Evolutionary conservation across 805 yeast genomes (phyloP), one percentile per base, ranked within the genome.

Genomic region (Sugiyamaella floridensis): DNA sequence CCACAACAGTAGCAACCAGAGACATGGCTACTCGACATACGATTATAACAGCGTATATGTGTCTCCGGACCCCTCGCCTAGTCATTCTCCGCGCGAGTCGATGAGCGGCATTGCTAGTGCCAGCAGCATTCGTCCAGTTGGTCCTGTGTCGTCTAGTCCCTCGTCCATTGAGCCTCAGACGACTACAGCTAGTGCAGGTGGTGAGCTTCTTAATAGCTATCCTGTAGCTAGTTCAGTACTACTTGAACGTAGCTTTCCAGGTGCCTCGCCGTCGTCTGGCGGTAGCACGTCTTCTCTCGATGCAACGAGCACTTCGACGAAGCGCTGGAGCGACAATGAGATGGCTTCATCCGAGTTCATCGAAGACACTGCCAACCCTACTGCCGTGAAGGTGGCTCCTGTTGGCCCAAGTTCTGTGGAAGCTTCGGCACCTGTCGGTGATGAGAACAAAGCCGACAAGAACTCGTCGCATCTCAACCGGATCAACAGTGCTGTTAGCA

Each of bases 1-100:
- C 1, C 93, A 86, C 68, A 83, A 85, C 63, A 83, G 84, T 40
- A 79, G 79, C 10, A 44, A 50, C 48, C 55, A 58, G 22, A 54
- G 62, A 26, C 59, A 53, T 20, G 58, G 51, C 22, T 62, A 58
- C 46, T 51, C 51, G 20, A 56, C 59, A n/a, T 62, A 62, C 52
- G 66, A 62, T 50, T 62, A 62, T 50, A 60, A 55, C 51, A 53
- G 59, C 32, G 66, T 62, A 18, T 62, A 60, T 43, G 56, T 53
- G 48, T 59, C 63, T 15, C 61, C 63, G 5, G 46, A 48, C 2
- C 46, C 54, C 4, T 50, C 60, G 18, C 60, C 62, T 5, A 43
- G 37, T 34, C 46, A 50, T 15, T 58, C 61, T 11, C 59, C 58
- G 2, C 20, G 49, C 10, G 48, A 46, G 20, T 46, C 51, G 16